phyloP scores from a whole-genome alignment of 768 basidiomycete species.

The Lactarius deliciosus region DNA sequence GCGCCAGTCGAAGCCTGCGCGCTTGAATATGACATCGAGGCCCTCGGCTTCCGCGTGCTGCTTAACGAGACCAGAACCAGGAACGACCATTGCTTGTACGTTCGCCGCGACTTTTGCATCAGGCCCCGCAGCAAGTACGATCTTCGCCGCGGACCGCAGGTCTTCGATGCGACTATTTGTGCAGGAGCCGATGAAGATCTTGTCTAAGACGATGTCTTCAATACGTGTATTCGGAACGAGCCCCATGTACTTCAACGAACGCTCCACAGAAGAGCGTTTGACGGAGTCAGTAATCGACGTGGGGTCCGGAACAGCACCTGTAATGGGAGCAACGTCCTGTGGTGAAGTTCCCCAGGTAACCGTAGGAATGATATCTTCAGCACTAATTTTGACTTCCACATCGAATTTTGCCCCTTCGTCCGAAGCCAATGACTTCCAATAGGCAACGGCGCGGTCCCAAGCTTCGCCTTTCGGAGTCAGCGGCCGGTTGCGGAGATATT shows the following conservation, averaged over 20 bases:
- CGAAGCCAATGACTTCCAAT: constrained; percentile 55
- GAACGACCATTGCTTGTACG: constrained; percentile 64
- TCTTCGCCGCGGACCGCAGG: constrained; percentile 56
- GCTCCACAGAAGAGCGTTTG: constrained; percentile 47
- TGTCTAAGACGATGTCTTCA: constrained; percentile 59
- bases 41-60: constrained; percentile 67
- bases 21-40: constrained; percentile 59
- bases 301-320: constrained; percentile 55
- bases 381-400: constrained; percentile 54
- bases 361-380: constrained; percentile 61
- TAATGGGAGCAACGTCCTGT: constrained; percentile 60
- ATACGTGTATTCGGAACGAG: constrained; percentile 53
- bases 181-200: constrained; percentile 68
- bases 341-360: constrained; percentile 68
- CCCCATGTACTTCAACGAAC: constrained; percentile 63
- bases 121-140: constrained; percentile 51
- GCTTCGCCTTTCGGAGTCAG: constrained; percentile 57
- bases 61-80: constrained; percentile 65
- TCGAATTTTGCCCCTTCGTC: constrained; percentile 63
- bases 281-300: constrained; percentile 44
- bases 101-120: constrained; percentile 51
- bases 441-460: constrained; percentile 59
- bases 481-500: constrained; percentile 58
- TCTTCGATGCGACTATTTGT: constrained; percentile 70
- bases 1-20: constrained; percentile 67